Evolutionary conservation across 2,329 filamentous ascomycete species (phyloP), one percentile per base, ranked within the genome.

Genomic region (Aspergillus caelatus): DNA sequence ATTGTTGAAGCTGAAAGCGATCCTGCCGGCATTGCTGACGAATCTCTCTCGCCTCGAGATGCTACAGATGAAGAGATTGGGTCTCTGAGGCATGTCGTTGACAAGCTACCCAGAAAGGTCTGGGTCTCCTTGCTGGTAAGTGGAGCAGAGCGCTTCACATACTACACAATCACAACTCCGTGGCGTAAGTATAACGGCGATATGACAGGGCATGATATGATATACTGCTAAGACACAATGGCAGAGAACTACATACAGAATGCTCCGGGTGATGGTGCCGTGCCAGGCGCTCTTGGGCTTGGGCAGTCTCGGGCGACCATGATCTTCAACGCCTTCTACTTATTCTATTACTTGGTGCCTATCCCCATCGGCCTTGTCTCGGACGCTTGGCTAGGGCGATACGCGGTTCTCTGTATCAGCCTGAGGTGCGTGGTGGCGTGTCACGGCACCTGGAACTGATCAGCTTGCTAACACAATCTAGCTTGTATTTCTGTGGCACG

Each of bases 181-280:
- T 58, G 56, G 56, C 41, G 56, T 58, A 58, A 48, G 56, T 58
- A 10, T 6, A 45, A 45, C n/a, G 3, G 28, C 7, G 34, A 43
- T 16, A 4, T 19, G 23, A 11, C n/a, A 9, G 26, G 28, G 41
- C 39, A 36, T 23, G 8, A 34, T 26, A 28, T 32, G 41, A 48
- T 45, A 46, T 11, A 30, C 34, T 19, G 9, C 28, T 58, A 58
- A 58, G 28, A 50, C 23, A 50, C 43, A 28, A 43, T 45, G 39
- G 26, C n/a, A 58, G 56, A 58, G 43, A 48, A 58, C 56, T 58
- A 58, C 56, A 58, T 58, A n/a, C 56, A 58, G 41, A 48, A 58
- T 48, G 56, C 10, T 32, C 56, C 23, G 16, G 56, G 41, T n/a
- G 41, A 45, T 36, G 41, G 23, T 16, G 56, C 56, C 32, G 56